Conservation (phyloP, 2,329 filamentous ascomycete species). For the Nannizziopsis arthrosporioides region DNA sequence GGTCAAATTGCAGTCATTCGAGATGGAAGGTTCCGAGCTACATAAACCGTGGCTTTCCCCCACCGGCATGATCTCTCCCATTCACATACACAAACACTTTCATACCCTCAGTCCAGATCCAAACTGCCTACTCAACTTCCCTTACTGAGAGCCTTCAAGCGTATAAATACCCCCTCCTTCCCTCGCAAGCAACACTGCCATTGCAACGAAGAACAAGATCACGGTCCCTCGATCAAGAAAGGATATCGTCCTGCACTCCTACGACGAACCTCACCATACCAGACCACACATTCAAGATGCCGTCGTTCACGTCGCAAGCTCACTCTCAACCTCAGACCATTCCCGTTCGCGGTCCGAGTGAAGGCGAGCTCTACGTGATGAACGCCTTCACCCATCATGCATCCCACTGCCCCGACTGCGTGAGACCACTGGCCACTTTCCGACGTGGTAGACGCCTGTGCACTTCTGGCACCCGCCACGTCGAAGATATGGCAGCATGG, state of each 20-base stretch:
- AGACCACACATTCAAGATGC: constrained; percentile 36
- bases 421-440: constrained; percentile 22
- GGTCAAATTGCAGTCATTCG: background rate
- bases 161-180: background rate
- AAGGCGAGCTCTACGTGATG: constrained; percentile 29
- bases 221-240: background rate
- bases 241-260: background rate
- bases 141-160: no score
- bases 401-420: constrained; percentile 24
- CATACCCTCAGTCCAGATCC: background rate
- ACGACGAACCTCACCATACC: background rate
- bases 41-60: constrained; percentile 1
- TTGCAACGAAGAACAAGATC: background rate
- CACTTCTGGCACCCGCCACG: constrained; percentile 24
- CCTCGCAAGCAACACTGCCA: background rate
- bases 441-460: constrained; percentile 24
- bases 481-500: constrained; percentile 27
- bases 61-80: background rate
- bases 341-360: constrained; percentile 18
- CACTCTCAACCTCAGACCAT: constrained; percentile 15
- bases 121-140: background rate
- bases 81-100: background rate
- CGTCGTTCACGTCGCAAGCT: constrained; percentile 14
- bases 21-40: background rate
- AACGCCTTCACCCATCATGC: constrained; percentile 26